Evolutionary conservation across 345 rosid genomes (phyloP), one percentile per base, ranked within the genome.

Genomic region (Durio zibethinus): DNA sequence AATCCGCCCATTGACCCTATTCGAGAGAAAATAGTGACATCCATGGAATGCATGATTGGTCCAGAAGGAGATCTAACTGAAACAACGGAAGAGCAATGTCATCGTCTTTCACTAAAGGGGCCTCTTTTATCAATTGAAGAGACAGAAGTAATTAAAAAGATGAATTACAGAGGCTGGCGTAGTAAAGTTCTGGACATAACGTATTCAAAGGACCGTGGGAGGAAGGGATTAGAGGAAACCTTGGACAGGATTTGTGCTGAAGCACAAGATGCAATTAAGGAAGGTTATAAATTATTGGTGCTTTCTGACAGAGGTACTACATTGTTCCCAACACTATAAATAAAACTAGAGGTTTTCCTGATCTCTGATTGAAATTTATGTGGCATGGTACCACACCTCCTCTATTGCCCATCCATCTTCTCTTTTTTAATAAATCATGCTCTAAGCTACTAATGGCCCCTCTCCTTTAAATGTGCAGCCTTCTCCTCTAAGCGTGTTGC

Each of bases 1-100:
- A 97, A 97, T 75, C 99, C 99, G 62, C 99, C 99, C 25, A 97
- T 97, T 25, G 99, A 97, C 84, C 99, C 99, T 50, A 96, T 96
- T 56, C 90, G 99, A 73, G 99, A 96, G 90, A 93, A 96, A 85
- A 92, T 97, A 75, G 99, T 97, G 45, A 97, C 99, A 73, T 97
- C 99, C 38, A 94, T 91, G 98, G 97, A 94, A 80, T 97, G 98
- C 91, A 97, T 97, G 99, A 87, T 94, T 68, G 99, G 99, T 74
- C 98, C 99, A 38, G 99, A 97, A 85, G 99, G 99, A 68, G 99
- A 92, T 85, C 90, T 97, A 75, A 97, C 98, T 0, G 99, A 97
- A 87, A 92, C 98, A 78, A 89, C 97, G 0, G 98, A 97, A 84
- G 97, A 97, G 61, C 99, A 97, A 79, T 97, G 99, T 72, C 93